A percentile compares a stretch with the other conserved stretches of the same genome.
phyloP scores from a whole-genome alignment of 306 rosid species.

The Lotus japonicus region DNA sequence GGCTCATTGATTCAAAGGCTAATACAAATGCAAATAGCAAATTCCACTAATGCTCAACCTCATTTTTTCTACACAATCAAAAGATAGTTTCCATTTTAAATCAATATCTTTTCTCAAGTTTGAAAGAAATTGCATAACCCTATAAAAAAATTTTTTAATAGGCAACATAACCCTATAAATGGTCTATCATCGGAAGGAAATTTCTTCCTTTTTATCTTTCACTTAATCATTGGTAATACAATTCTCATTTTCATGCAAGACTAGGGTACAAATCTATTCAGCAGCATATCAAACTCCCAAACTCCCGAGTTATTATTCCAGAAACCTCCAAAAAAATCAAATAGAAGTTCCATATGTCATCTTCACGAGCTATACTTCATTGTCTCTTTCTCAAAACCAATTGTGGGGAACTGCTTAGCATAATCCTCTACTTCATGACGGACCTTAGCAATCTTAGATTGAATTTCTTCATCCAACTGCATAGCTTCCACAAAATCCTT shows the following conservation, averaged over 20 bases:
- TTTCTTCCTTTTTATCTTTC: not conserved
- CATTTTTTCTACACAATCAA: not conserved
- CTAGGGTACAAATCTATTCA: not conserved
- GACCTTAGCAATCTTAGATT: slow-evolving; percentile 61
- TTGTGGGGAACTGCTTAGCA: slow-evolving; percentile 80
- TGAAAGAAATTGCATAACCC: slow-evolving; percentile 12
- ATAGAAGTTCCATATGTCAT: not conserved
- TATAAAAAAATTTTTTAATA: too few relatives aligned
- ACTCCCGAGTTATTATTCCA: slow-evolving; percentile 1
- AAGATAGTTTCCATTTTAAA: not conserved
- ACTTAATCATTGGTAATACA: not conserved
- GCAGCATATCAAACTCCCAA: slow-evolving; percentile 1
- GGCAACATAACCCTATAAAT: not conserved
- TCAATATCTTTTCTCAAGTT: not conserved
- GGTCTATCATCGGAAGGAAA: not conserved
- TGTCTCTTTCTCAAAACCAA: slow-evolving; percentile 70
- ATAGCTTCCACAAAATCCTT: slow-evolving; percentile 74
- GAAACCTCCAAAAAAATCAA: not conserved
- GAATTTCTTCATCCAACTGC: slow-evolving; percentile 55
- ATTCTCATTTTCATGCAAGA: slow-evolving; percentile 8
- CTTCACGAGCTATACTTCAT: slow-evolving; percentile 69
- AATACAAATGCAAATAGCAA: slow-evolving; percentile 6
- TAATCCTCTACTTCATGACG: slow-evolving; percentile 67
- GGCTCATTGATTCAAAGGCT: too few relatives aligned
- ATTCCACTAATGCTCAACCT: not conserved